Percentiles rank a stretch among this genome's conserved stretches.
Conservation (phyloP, 2,329 filamentous ascomycete species). For the Lojkania enalia region DNA sequence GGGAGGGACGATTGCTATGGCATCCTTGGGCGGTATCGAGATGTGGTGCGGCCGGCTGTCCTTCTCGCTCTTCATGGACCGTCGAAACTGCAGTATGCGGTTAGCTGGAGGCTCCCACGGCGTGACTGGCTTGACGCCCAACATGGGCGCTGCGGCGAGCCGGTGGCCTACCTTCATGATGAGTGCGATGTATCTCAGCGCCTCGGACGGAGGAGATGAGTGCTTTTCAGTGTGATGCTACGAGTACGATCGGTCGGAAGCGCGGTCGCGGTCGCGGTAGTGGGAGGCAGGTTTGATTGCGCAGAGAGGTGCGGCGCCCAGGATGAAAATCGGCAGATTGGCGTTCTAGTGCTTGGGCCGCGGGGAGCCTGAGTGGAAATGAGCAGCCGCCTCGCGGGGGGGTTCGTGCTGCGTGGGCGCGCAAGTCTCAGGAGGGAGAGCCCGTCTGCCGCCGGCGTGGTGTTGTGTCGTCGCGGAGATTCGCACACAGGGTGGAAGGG, state of each 20-base stretch:
- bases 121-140: conserved; percentile 9
- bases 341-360: conserved; percentile 20
- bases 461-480: conserved; percentile 1
- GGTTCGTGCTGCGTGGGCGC: not conserved
- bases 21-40: conserved; percentile 80
- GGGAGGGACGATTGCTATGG: conserved; percentile 84
- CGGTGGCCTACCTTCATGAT: conserved; percentile 30
- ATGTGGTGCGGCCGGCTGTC: conserved; percentile 71
- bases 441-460: not conserved
- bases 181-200: conserved; percentile 5
- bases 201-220: no score
- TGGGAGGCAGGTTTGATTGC: conserved; percentile 13
- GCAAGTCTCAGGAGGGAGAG: not conserved
- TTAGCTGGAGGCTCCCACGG: conserved; percentile 13
- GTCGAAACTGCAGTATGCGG: conserved; percentile 60
- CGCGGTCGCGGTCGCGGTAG: not conserved
- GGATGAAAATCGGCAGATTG: conserved; percentile 23
- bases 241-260: not conserved
- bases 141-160: conserved; percentile 2
- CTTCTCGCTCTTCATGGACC: conserved; percentile 90
- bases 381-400: conserved; percentile 6
- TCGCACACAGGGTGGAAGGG: not conserved
- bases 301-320: conserved; percentile 17
- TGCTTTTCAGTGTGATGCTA: not conserved
- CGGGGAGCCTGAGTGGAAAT: conserved; percentile 14